These are phyloP conservation scores for Malbranchea cinnamomea DNA, from an alignment of 2,329 filamentous ascomycete genomes.

Conservation along the genomic window DNA sequence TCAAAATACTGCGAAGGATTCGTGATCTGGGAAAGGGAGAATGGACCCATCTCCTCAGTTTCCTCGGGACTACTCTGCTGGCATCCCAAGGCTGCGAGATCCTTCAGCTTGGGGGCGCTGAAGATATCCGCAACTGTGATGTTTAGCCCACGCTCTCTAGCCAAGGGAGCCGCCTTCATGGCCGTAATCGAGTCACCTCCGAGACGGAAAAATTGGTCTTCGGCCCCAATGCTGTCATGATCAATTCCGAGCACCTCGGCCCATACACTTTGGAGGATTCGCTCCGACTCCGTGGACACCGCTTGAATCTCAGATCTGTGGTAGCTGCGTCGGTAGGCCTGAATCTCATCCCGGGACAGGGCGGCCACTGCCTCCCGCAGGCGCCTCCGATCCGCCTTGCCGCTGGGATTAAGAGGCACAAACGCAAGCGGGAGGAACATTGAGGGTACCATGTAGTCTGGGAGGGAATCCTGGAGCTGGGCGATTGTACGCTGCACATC, in stretches of 20 bases:
- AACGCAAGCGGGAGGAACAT: conserved; percentile 19
- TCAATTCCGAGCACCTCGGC: conserved; percentile 5
- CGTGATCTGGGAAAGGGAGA: too few species aligned
- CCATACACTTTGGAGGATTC: conserved; percentile 6
- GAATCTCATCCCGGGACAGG: too few species aligned
- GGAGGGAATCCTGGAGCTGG: conserved; percentile 14
- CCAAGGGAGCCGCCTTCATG: conserved; percentile 3
- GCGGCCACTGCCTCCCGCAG: too few species aligned
- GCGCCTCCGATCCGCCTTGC: conserved; percentile 19
- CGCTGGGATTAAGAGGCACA: conserved; percentile 18
- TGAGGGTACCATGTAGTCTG: conserved; percentile 21
- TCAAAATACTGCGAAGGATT: too few species aligned
- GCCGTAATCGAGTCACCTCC: conserved; percentile 8
- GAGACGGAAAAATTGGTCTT: conserved; percentile 7
- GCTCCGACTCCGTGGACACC: too few species aligned
- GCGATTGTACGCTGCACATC: conserved; percentile 4
- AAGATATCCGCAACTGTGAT: conserved; percentile 6
- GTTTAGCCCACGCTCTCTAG: neutral
- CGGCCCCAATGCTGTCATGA: conserved; percentile 2
- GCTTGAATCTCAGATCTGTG: too few species aligned
- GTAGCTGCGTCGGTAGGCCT: too few species aligned
- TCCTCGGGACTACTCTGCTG: too few species aligned
- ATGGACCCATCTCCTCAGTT: too few species aligned
- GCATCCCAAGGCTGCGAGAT: too few species aligned
- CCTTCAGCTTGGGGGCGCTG: conserved; percentile 2